Conservation (phyloP, 177 flowering plant genomes). For the Vitis hybrid region DNA sequence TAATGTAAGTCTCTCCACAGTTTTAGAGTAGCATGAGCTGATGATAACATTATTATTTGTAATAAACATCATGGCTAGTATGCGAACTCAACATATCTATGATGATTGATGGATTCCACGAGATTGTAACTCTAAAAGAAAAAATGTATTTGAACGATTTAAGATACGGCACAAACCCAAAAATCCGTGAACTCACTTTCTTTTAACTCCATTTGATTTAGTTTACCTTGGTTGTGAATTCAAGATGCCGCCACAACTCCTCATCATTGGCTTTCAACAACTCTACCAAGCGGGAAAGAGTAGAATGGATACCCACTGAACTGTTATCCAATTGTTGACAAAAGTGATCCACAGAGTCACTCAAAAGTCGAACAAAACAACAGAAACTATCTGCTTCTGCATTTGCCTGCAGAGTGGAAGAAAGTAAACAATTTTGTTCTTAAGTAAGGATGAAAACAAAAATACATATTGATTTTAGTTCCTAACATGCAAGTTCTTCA, state of each 20-base stretch:
- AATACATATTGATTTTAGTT: neutral
- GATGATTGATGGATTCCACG: neutral
- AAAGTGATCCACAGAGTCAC: constrained; percentile 78
- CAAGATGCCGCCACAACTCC: constrained; percentile 72
- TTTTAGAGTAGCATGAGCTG: neutral
- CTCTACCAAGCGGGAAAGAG: constrained; percentile 57
- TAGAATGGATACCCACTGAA: constrained; percentile 60
- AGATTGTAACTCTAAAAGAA: neutral
- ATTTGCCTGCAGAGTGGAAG: constrained; percentile 43
- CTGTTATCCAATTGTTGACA: constrained; percentile 72
- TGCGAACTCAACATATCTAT: neutral
- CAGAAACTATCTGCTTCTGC: constrained; percentile 80
- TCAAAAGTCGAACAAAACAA: constrained; percentile 67
- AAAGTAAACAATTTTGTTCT: neutral
- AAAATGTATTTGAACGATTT: neutral
- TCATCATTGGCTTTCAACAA: constrained; percentile 59
- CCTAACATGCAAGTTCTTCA: neutral
- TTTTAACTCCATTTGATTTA: neutral
- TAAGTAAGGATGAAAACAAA: neutral
- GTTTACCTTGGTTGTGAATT: constrained; percentile 48
- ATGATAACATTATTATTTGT: neutral
- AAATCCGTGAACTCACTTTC: neutral
- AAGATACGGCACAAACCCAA: neutral
- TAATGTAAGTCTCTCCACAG: neutral
- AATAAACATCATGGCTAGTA: neutral